phyloP scores from a whole-genome alignment of 192 early-diverging fungal species.

The Rhizophagus prolifer region DNA sequence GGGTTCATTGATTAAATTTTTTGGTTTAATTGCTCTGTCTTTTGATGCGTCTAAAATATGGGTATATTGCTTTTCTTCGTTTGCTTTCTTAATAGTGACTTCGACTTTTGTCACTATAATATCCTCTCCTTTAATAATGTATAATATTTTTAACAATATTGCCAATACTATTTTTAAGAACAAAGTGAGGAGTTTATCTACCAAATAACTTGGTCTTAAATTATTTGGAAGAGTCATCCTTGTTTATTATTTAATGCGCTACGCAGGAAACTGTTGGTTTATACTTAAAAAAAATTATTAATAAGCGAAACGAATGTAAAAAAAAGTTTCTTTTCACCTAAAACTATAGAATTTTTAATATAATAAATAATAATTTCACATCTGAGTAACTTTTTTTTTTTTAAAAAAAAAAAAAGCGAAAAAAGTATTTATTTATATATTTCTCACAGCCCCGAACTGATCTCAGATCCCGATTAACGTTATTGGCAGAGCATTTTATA shows the following conservation, averaged over 20 bases:
- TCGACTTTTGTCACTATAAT: neutral
- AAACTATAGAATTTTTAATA: too few species aligned
- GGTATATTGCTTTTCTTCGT: neutral
- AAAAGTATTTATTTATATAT: too few species aligned
- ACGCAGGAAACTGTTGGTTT: too few species aligned
- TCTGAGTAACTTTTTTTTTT: too few species aligned
- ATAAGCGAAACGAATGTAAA: too few species aligned
- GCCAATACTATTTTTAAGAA: conserved; percentile 11
- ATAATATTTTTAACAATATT: neutral
- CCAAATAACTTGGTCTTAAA: conserved; percentile 1
- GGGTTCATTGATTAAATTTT: neutral
- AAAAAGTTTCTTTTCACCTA: too few species aligned
- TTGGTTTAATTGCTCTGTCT: neutral
- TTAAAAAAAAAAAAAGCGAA: too few species aligned
- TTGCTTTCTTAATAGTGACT: neutral
- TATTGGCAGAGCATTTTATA: too few species aligned
- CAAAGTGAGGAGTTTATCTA: neutral
- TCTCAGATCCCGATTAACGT: too few species aligned
- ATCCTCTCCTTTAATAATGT: conserved; percentile 3
- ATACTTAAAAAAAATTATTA: too few species aligned
- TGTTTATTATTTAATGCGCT: neutral
- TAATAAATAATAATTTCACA: too few species aligned
- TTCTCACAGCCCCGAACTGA: too few species aligned
- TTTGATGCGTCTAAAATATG: neutral
- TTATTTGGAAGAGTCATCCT: conserved; percentile 5